Base-by-base conservation (phyloP, 2,329 filamentous ascomycete genomes). In the Didymella sp. region DNA sequence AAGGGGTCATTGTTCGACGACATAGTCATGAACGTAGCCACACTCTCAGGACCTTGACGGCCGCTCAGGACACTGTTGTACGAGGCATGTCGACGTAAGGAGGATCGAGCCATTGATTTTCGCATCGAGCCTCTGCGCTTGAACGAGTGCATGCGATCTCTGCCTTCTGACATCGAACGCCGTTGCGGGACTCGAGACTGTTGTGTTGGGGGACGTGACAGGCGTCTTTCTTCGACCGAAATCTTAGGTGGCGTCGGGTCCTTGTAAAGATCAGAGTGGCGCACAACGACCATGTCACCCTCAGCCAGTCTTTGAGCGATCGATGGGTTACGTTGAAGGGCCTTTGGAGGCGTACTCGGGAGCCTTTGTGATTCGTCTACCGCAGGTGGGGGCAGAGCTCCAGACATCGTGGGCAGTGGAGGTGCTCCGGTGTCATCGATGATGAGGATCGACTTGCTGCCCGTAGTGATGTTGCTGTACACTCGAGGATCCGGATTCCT, bases 391-490 rank as follows among this genome's bases (percentile, higher is more conserved):
- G 69, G 63, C n/a, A 84, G 68, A 30, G 79, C 79, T 8, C 81
- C 83, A 8, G 82, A 80, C 82, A 87, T 84, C 9, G 78, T 63
- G n/a, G 82, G 73, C 8, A 85, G 77, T 5, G 79, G 77, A 0
- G 87, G 89, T 28, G 71, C 53, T 6, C 86, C 86, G 56, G 84
- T 86, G 61, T 84, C 84, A 65, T 96, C 91, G 31, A 96, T 87
- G 69, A 96, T 96, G 52, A 96, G 84, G 63, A 96, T 96, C 0
- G 92, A 96, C 70, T 93, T 89, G 80, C 91, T 96, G n/a, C 91
- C 90, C 11, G 83, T 82, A 0, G 92, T 95, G 41, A 94, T 85
- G 53, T 80, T 80, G 61, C 84, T 86, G 49, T 79, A 70, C 31
- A 77, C 72, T 17, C 73, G 63, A 82, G 76, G 51, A 62, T 71